Evolutionary conservation across 73 alveolate species (phyloP).

Genomic region (Paramecium tetraurelia): DNA sequence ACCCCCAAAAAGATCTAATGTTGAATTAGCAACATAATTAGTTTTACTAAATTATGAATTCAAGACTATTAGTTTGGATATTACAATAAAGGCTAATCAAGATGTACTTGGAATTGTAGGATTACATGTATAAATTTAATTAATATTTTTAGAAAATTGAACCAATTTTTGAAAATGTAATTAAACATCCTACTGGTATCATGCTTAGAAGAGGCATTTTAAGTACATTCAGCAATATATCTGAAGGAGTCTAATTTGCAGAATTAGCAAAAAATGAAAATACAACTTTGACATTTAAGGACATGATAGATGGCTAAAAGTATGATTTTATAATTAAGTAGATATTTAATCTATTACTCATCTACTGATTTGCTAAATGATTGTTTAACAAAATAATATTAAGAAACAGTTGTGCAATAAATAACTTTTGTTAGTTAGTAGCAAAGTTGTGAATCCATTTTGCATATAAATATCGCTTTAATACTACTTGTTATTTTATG

Average conservation of each 20-base stretch:
- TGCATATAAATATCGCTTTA: background rate
- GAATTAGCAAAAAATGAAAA: background rate
- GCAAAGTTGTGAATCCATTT: background rate
- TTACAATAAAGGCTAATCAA: background rate
- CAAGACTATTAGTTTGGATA: background rate
- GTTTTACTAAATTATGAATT: background rate
- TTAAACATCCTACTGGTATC: slow-evolving; percentile 28
- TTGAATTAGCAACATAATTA: slow-evolving; percentile 6
- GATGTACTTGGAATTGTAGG: background rate
- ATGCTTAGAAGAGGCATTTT: slow-evolving; percentile 14
- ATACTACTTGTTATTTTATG: background rate
- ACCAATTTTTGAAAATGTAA: background rate
- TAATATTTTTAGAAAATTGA: background rate
- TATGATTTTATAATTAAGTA: background rate
- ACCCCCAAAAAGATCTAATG: background rate
- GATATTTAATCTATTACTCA: slow-evolving; percentile 3
- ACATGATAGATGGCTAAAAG: background rate
- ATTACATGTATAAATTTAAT: background rate
- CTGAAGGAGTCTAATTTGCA: slow-evolving; percentile 19
- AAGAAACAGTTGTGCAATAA: background rate
- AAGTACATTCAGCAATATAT: slow-evolving; percentile 18
- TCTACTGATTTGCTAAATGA: slow-evolving; percentile 3
- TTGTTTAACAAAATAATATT: slow-evolving; percentile 7
- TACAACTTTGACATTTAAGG: background rate
- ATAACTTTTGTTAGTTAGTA: background rate